Conservation (phyloP, 257 asterid genomes). For the Leptodermis oblonga region DNA sequence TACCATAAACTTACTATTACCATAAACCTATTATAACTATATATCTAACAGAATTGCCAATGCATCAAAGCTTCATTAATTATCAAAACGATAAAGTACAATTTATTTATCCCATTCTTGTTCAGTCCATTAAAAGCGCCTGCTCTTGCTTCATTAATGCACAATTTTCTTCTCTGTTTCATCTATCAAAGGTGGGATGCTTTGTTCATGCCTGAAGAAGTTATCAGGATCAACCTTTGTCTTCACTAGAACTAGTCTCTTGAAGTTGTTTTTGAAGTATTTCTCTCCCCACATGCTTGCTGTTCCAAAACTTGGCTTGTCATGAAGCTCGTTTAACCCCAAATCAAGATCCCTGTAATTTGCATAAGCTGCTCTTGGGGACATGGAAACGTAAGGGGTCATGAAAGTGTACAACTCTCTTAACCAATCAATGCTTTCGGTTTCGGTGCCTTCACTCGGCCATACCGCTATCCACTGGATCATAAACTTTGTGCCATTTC, state of each 20-base stretch:
- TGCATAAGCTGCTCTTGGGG: neutral
- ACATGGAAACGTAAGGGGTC: neutral
- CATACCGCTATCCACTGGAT: conserved; percentile 44
- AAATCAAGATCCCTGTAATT: conserved; percentile 3
- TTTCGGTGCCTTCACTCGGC: conserved; percentile 12
- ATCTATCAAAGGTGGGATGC: conserved; percentile 12
- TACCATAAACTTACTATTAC: too few species aligned
- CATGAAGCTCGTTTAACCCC: neutral
- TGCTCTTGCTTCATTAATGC: too few species aligned
- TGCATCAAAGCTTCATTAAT: too few species aligned
- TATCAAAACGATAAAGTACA: too few species aligned
- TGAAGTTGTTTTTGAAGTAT: neutral
- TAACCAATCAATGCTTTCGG: conserved; percentile 26
- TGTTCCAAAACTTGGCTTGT: neutral
- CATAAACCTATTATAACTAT: too few species aligned
- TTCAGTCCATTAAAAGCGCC: too few species aligned
- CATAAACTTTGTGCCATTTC: conserved; percentile 33
- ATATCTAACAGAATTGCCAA: too few species aligned
- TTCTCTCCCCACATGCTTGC: neutral
- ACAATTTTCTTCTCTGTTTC: too few species aligned
- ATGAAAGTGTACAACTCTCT: conserved; percentile 17
- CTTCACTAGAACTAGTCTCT: neutral
- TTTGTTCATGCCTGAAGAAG: conserved; percentile 5
- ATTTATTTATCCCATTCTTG: too few species aligned
- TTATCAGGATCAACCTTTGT: neutral